These are phyloP conservation scores for Globisporangium spinosum DNA, from an alignment of 352 stramenopile genomes.

Conservation along the genomic window DNA sequence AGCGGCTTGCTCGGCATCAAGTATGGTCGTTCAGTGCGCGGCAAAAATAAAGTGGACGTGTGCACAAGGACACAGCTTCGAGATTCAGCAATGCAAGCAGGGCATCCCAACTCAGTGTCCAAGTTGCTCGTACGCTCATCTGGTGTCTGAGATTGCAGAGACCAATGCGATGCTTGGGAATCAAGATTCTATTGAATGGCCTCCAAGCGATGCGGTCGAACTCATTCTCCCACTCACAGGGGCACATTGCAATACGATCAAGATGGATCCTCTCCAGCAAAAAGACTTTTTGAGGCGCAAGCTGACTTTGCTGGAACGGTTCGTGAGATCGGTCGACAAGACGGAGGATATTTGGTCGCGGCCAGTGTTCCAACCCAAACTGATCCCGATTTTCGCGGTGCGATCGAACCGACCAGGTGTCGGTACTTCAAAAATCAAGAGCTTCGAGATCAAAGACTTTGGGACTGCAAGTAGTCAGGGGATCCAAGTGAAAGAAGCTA, in stretches of 20 bases:
- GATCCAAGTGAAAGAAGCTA: slow-evolving; percentile 42
- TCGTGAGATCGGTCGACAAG: slow-evolving; percentile 31
- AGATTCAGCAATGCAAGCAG: slow-evolving; percentile 41
- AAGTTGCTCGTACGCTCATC: slow-evolving; percentile 29
- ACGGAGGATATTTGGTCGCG: slow-evolving; percentile 38
- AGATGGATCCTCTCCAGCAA: slow-evolving; percentile 26
- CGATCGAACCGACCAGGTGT: not conserved
- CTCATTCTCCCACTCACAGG: not conserved
- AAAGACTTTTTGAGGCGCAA: slow-evolving; percentile 42
- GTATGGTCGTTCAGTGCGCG: slow-evolving; percentile 29
- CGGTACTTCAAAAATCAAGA: slow-evolving; percentile 19
- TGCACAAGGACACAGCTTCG: slow-evolving; percentile 29
- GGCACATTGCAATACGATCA: slow-evolving; percentile 16
- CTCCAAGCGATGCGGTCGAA: slow-evolving; percentile 11
- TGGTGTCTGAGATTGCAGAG: slow-evolving; percentile 30
- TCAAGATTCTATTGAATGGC: slow-evolving; percentile 1
- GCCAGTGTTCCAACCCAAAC: slow-evolving; percentile 35
- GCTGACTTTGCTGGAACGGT: slow-evolving; percentile 38
- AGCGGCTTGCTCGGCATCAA: slow-evolving; percentile 20
- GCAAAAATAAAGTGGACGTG: slow-evolving; percentile 43
- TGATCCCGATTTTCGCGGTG: slow-evolving; percentile 29
- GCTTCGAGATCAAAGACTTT: slow-evolving; percentile 40
- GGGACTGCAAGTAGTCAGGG: slow-evolving; percentile 23
- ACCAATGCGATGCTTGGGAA: not conserved
- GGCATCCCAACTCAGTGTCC: slow-evolving; percentile 53